Evolutionary conservation across 1,284 basidiomycete species (phyloP), one percentile per base, ranked within the genome.

Genomic region (Peniophora sp.): DNA sequence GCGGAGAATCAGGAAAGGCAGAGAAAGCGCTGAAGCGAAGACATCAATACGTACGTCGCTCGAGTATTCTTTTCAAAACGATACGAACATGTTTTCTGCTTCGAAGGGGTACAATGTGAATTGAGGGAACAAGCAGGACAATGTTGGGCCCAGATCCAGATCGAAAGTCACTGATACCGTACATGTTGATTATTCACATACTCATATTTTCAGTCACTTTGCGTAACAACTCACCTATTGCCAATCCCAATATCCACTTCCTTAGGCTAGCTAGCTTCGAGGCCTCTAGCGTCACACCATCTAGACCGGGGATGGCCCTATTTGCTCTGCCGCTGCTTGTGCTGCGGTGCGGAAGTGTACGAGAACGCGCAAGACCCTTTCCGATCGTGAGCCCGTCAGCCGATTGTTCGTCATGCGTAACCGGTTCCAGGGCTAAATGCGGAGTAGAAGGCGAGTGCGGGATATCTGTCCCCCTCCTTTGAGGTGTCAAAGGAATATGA

Each of bases 1-100:
- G 82, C 0, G 83, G 71, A 0, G 92, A 94, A 61, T 97, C 95
- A 0, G 96, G 96, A 61, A 99, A 94, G 0, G 92, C 85, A 0
- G 91, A 93, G 69, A 98, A 98, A 3, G 94, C 92, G 51, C 93
- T 94, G 53, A 52, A 44, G 19, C 53, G 5, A 27, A 24, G 2
- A 53, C 34, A 50, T 64, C 20, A 50, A 44, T 52, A 35, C 27
- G 53, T 10, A 53, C 47, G 38, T 32, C 27, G 46, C 39, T 44
- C 38, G 20, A 36, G 27, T 24, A 25, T 14, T 1, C 47, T 27
- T 24, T 36, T 50, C 12, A 35, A 47, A 23, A 20, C 19, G 39
- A n/a, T 10, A 74, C 88, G 61, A 38, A 94, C 92, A 97, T 86
- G 61, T 95, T 97, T 59, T 89, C 89, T 55, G 72, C 77, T 66